Evolutionary conservation across 768 basidiomycete species (phyloP), one percentile per base, ranked within the genome.

Genomic region (Boletellus ananiceps): DNA sequence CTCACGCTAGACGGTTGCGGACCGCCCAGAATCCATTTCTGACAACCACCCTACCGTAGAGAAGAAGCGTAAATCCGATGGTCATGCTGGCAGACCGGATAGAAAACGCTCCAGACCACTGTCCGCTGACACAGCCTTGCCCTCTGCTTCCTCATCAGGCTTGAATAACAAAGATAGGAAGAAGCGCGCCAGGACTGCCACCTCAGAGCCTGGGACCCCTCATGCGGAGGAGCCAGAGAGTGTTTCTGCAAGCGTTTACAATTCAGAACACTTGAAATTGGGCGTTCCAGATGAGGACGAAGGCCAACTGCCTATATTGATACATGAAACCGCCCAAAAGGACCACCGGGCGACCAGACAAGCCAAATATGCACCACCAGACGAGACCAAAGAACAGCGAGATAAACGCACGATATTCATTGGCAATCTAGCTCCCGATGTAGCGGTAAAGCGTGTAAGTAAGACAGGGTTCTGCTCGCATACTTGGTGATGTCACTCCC

Each of bases 361-460:
- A 37, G 52, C 58, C 14, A 86, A 82, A 52, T 77, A 74, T 56
- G 73, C 75, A 1, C 89, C 88, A 0, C 54, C 69, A 21, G 83
- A 80, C 46, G 94, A 97, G 68, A 88, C 88, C 0, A 64, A 78
- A 15, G 82, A 81, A 47, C 81, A 79, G 52, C 78, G 86, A 41
- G 83, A 96, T 58, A 77, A 78, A 15, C 80, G 95, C 23, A 97
- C 95, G 5, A 74, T 97, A 40, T 99, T 99, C 66, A 72, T 99
- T 13, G 94, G 94, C 3, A 97, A 97, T 62, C 71, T 99, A 2
- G 79, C 84, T 0, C 71, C 87, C 1, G 84, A 88, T 8, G 80
- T 89, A 16, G 84, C 83, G 15, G 84, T 86, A 40, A 82, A 80
- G 60, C 84, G 83, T 69, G 94, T 93, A 54, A 37, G 80, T 70